Base-by-base conservation (phyloP, 352 stramenopile species). In the Globisporangium sylvaticum region DNA sequence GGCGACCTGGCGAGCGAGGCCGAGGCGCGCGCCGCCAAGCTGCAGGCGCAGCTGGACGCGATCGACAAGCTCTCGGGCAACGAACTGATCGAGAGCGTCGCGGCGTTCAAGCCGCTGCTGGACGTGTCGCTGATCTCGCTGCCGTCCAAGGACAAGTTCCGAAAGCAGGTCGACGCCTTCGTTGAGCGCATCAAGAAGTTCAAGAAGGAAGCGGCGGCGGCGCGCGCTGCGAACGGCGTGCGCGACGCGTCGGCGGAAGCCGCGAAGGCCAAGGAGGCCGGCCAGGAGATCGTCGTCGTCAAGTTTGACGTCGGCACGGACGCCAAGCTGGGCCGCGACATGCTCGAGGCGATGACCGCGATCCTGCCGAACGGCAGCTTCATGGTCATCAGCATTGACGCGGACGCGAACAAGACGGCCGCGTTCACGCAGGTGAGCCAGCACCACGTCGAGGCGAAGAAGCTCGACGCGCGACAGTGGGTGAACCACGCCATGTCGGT, bases 301-400 rank as follows among this genome's bases (percentile, higher is more conserved):
- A 92, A 95, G 67, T 83, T 98, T 14, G 91, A 98, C 65, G 94
- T 98, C 55, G 94, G 89, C 59, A 96, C 90, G 42, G 92, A 98
- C 76, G 92, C 91, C 15, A 99, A 99, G 78, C 79, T 98, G 66
- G 94, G 89, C 44, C 90, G 97, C 65, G 96, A 98, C 68, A 92
- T 99, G 69, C 85, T 98, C 34, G 97, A 99, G 73, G 85, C 95
- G 39, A 96, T 98, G 68, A 76, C 65, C 39, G 74, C 78, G 22
- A 73, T 89, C 37, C 75, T 92, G 52, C 87, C 88, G 9, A 91
- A 91, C 18, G 94, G 92, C 20, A 92, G 91, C 67, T 92, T 98
- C 64, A 90, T 96, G 66, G 97, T 98, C 71, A 92, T 99, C 71
- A 96, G 95, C 62, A 81, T 97, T 7, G 85, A 97, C 68, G 73